Percentiles rank a stretch among this genome's conserved stretches.
Conservation (phyloP, 2,329 filamentous ascomycete genomes). For the Zymoseptoria brevis region DNA sequence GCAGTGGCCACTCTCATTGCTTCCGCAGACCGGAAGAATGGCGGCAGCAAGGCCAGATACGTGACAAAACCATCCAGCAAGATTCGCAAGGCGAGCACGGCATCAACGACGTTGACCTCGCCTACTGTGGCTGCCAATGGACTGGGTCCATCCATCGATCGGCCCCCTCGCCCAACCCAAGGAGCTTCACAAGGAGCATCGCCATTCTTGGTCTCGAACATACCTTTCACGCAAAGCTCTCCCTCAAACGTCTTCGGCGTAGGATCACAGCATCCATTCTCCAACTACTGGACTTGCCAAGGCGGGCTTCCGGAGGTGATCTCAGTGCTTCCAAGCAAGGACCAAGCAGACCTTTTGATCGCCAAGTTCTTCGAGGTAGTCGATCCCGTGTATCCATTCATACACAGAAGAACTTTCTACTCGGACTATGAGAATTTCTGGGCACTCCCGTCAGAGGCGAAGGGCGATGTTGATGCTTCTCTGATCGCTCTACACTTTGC, state of each 20-base stretch:
- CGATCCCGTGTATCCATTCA: slow-evolving; percentile 74
- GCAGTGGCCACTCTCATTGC: slow-evolving; percentile 65
- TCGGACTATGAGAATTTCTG: slow-evolving; percentile 74
- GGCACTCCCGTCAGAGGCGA: slow-evolving; percentile 44
- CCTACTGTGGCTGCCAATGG: slow-evolving; percentile 24
- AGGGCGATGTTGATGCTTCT: slow-evolving; percentile 52
- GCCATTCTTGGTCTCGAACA: slow-evolving; percentile 57
- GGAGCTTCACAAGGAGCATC: slow-evolving; percentile 16
- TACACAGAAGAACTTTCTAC: slow-evolving; percentile 67
- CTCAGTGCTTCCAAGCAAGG: slow-evolving; percentile 64
- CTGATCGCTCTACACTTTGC: slow-evolving; percentile 67
- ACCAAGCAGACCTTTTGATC: slow-evolving; percentile 63
- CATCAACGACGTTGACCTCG: slow-evolving; percentile 15
- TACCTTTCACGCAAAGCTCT: slow-evolving; percentile 62
- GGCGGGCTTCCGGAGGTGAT: slow-evolving; percentile 69
- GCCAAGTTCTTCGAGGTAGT: slow-evolving; percentile 52
- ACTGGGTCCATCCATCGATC: slow-evolving; percentile 20
- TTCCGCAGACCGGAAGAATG: slow-evolving; percentile 39
- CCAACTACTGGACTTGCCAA: slow-evolving; percentile 77
- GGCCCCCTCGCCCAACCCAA: slow-evolving; percentile 13
- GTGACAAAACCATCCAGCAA: slow-evolving; percentile 30
- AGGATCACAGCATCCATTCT: slow-evolving; percentile 63
- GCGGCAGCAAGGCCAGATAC: slow-evolving; percentile 22
- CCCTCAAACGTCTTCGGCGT: slow-evolving; percentile 76
- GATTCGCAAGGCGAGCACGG: slow-evolving; percentile 25